Conservation (phyloP, 768 basidiomycete genomes). For the Collybia mongolica region DNA sequence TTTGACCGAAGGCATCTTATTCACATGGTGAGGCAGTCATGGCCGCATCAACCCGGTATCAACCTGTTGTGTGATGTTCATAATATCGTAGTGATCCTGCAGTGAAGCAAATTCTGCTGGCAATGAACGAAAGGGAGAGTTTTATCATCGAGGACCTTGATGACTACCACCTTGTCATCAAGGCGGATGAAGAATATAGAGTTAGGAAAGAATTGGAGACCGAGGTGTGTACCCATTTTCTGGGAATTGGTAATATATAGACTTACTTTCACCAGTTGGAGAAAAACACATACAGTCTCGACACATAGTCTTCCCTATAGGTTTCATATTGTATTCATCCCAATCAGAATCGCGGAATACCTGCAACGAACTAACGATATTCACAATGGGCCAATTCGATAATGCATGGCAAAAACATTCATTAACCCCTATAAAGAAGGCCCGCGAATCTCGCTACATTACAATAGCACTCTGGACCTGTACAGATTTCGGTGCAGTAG, state of each 20-base stretch:
- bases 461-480: too few relatives aligned
- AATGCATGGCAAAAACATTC: too few relatives aligned
- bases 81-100: conserved; percentile 66
- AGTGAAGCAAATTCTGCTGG: conserved; percentile 83
- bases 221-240: conserved; percentile 51
- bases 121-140: conserved; percentile 75
- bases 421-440: too few relatives aligned
- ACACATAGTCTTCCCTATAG: conserved; percentile 21
- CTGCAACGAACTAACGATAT: too few relatives aligned
- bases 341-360: too few relatives aligned
- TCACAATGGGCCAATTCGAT: too few relatives aligned
- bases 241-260: conserved; percentile 2
- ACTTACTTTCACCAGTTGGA: conserved; percentile 54
- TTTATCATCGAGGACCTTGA: conserved; percentile 90
- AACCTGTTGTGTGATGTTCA: too few relatives aligned
- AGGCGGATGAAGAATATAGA: conserved; percentile 76
- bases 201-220: conserved; percentile 71
- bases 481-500: too few relatives aligned
- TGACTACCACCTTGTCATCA: conserved; percentile 80
- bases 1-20: conserved; percentile 48
- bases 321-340: background rate
- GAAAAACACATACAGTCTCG: conserved; percentile 83
- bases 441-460: too few relatives aligned
- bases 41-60: too few relatives aligned
- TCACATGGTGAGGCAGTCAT: conserved; percentile 51